phyloP scores from a whole-genome alignment of 495 filamentous ascomycete genomes.

The Annulohypoxylon maeteangense region DNA sequence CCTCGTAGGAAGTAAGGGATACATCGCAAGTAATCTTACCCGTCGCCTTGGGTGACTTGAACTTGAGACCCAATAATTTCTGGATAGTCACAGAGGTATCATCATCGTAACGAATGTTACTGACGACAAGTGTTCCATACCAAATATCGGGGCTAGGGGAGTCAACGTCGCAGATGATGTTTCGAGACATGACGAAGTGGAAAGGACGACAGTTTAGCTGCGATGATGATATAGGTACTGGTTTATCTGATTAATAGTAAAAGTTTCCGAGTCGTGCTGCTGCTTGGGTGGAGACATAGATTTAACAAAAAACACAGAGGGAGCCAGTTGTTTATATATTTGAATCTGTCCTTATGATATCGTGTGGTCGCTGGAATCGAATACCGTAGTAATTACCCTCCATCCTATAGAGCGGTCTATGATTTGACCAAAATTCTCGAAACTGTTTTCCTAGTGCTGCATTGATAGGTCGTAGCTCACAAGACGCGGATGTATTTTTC shows the following conservation, averaged over 20 bases:
- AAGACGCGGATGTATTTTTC: background rate
- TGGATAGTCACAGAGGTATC: background rate
- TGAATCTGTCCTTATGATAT: background rate
- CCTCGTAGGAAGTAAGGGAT: background rate
- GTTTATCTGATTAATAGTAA: background rate
- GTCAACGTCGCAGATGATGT: background rate
- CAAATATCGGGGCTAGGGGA: background rate
- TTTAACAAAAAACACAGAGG: background rate
- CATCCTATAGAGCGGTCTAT: background rate
- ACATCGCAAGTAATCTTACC: background rate
- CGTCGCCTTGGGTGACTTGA: background rate
- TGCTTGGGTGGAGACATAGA: background rate
- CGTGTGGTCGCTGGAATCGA: background rate
- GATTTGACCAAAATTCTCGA: background rate
- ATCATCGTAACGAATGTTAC: constrained; percentile 4
- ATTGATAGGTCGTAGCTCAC: background rate
- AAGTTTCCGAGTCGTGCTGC: background rate
- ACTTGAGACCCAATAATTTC: constrained; percentile 1
- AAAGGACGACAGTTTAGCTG: background rate
- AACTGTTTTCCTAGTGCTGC: background rate
- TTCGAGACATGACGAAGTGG: background rate
- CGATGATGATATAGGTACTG: background rate
- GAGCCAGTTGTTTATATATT: background rate
- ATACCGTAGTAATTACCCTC: background rate
- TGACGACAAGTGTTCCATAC: constrained; percentile 1